Evolutionary conservation across 208 protist species (phyloP).

Genomic region (Leptomonas pyrrhocoris): DNA sequence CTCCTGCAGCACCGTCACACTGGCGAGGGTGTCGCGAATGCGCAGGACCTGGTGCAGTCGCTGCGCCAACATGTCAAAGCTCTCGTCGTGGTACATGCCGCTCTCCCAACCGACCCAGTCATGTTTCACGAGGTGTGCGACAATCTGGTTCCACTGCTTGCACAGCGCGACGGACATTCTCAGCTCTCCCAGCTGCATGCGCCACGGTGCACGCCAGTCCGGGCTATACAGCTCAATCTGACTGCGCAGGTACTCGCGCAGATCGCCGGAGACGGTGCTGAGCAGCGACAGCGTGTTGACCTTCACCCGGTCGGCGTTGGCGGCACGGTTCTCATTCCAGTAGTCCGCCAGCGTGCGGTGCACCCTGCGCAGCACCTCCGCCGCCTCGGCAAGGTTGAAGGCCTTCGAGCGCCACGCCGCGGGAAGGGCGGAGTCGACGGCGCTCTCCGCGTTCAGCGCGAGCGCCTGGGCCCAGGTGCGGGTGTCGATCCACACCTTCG

Average conservation of each 20-base stretch:
- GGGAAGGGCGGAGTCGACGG: constrained; percentile 81
- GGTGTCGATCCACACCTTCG: constrained; percentile 83
- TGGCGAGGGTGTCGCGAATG: constrained; percentile 69
- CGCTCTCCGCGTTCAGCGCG: constrained; percentile 51
- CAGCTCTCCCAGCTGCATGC: constrained; percentile 63
- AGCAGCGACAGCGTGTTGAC: constrained; percentile 79
- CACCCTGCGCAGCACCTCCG: constrained; percentile 77
- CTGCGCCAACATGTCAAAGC: constrained; percentile 59
- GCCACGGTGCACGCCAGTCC: constrained; percentile 85
- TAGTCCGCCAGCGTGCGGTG: constrained; percentile 57
- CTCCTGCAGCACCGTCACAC: constrained; percentile 42
- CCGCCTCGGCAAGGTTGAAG: constrained; percentile 72
- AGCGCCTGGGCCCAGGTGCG: constrained; percentile 73
- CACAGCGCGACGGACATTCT: constrained; percentile 59
- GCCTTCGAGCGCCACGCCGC: constrained; percentile 81
- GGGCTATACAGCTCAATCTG: constrained; percentile 73
- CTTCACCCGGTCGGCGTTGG: constrained; percentile 67
- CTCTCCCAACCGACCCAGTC: constrained; percentile 84
- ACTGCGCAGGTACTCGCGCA: constrained; percentile 81
- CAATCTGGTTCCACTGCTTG: constrained; percentile 69
- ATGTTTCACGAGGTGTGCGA: constrained; percentile 42
- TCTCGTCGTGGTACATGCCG: constrained; percentile 74
- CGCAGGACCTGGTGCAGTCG: constrained; percentile 73
- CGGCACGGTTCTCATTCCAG: constrained; percentile 61
- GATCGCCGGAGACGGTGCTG: constrained; percentile 83